phyloP scores from a whole-genome alignment of 2,329 filamentous ascomycete genomes.

The Diplodia mutila region DNA sequence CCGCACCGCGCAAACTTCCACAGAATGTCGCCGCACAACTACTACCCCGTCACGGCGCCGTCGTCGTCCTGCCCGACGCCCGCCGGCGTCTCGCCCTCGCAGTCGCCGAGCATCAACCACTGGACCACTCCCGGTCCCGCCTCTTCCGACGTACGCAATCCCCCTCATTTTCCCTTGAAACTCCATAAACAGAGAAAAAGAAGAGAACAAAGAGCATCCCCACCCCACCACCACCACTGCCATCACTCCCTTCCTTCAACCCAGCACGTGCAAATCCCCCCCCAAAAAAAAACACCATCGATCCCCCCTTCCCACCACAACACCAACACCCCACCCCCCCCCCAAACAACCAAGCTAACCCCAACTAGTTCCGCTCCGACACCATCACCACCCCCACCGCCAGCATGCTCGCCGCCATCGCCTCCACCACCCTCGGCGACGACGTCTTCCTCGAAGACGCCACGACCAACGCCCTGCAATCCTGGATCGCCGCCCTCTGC shows the following conservation, averaged over 20 bases:
- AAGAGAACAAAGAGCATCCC: not conserved
- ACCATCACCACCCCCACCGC: conserved; percentile 46
- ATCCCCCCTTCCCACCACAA: no score
- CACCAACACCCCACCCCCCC: not conserved
- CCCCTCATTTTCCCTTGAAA: not conserved
- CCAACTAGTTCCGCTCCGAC: conserved; percentile 50
- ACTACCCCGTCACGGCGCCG: conserved; percentile 14
- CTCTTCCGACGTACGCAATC: conserved; percentile 50
- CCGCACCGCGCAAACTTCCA: not conserved
- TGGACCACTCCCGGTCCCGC: conserved; percentile 54
- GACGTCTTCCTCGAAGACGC: conserved; percentile 83
- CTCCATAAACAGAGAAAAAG: not conserved
- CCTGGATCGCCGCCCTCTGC: conserved; percentile 71
- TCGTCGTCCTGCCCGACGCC: not conserved
- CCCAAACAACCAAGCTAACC: no score
- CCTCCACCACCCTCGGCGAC: conserved; percentile 74
- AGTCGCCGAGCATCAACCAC: conserved; percentile 29
- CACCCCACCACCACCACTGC: not conserved
- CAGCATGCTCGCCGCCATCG: conserved; percentile 81
- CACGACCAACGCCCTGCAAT: conserved; percentile 76
- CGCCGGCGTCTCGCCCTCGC: conserved; percentile 7
- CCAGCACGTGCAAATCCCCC: not conserved
- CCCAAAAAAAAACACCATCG: no score
- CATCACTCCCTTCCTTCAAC: not conserved
- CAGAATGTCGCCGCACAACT: conserved; percentile 11